Percentiles rank a stretch among this genome's conserved stretches.
Evolutionary conservation across 2,329 filamentous ascomycete genomes (phyloP).

Genomic region (Colletotrichum plurivorum): DNA sequence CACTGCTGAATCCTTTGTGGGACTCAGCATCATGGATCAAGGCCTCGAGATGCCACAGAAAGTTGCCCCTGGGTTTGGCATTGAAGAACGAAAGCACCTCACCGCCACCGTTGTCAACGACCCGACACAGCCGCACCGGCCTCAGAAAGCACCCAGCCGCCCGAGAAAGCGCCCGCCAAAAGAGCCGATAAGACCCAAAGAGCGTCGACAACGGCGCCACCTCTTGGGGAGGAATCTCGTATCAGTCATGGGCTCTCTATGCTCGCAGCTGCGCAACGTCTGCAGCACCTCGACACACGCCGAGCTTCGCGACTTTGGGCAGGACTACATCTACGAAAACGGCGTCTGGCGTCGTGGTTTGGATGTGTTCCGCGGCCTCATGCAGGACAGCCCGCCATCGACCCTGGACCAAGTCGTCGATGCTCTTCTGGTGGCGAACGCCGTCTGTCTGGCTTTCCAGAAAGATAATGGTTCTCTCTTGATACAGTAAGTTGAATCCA

Average conservation of each 20-base stretch:
- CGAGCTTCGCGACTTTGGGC: background rate
- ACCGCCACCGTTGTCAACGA: background rate
- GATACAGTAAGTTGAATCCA: conserved; percentile 32
- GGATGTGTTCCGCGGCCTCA: conserved; percentile 34
- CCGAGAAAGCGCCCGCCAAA: background rate
- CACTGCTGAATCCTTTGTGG: background rate
- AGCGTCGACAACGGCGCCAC: conserved; percentile 21
- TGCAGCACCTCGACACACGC: conserved; percentile 11
- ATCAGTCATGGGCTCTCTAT: conserved; percentile 29
- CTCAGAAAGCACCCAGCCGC: background rate
- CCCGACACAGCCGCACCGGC: background rate
- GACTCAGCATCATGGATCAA: conserved; percentile 5
- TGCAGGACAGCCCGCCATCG: conserved; percentile 40
- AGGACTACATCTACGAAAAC: conserved; percentile 14
- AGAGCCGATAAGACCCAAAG: conserved; percentile 15
- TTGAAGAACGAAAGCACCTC: background rate
- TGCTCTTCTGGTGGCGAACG: conserved; percentile 38
- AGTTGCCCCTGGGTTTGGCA: background rate
- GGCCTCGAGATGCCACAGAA: background rate
- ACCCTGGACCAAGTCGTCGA: conserved; percentile 35
- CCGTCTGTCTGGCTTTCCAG: conserved; percentile 31
- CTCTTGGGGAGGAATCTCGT: conserved; percentile 32
- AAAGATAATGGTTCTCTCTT: conserved; percentile 27
- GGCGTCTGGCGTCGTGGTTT: conserved; percentile 39
- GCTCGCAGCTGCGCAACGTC: conserved; percentile 24